Evolutionary conservation across 495 filamentous ascomycete species (phyloP).

Genomic region (Penicillium dipodomyicola): DNA sequence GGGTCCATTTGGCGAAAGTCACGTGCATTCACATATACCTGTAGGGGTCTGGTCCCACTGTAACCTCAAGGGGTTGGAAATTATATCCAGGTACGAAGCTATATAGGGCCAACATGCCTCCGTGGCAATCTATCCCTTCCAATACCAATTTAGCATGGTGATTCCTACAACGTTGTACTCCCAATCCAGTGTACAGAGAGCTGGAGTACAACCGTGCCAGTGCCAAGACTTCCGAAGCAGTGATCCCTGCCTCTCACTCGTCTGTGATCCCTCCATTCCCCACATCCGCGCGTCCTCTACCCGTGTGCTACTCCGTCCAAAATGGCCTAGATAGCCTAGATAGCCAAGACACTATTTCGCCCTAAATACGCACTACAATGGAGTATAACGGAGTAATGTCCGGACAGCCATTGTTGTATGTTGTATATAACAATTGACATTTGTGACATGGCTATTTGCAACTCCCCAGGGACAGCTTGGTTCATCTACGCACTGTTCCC

Average conservation of each 20-base stretch:
- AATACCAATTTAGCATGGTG: background rate
- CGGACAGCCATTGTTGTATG: background rate
- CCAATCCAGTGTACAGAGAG: background rate
- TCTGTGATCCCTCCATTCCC: conserved; percentile 12
- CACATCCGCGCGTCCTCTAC: conserved; percentile 29
- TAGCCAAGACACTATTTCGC: conserved; percentile 7
- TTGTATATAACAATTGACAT: background rate
- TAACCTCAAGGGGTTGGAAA: background rate
- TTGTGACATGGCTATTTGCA: background rate
- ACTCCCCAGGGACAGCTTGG: background rate
- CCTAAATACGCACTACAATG: conserved; percentile 4
- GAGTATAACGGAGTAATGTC: background rate
- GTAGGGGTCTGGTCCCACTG: background rate
- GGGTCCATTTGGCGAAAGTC: background rate
- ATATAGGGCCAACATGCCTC: background rate
- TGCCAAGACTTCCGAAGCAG: conserved; percentile 19
- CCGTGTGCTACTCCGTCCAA: background rate
- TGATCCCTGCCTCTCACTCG: conserved; percentile 16
- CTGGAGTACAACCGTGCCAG: background rate
- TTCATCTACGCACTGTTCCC: background rate
- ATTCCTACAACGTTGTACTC: background rate
- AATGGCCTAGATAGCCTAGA: background rate
- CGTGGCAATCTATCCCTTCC: background rate
- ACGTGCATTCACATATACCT: background rate
- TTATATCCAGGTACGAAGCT: background rate